phyloP scores from a whole-genome alignment of 2,329 filamentous ascomycete genomes.

The Pseudogymnoascus pannorum region DNA sequence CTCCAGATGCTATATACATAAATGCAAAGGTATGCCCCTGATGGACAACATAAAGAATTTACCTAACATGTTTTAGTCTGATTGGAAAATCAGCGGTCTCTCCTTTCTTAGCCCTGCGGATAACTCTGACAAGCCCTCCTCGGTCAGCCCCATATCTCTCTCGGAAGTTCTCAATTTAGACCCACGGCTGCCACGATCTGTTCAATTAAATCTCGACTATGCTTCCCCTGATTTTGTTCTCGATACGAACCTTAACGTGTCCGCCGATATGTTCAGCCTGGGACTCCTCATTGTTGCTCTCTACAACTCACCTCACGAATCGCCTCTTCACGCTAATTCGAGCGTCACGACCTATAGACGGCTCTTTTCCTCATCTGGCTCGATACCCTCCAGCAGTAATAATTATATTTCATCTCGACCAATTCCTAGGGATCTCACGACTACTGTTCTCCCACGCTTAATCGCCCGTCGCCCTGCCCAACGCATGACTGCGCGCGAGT shows the following conservation, averaged over 20 bases:
- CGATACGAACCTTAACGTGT: slow-evolving; percentile 76
- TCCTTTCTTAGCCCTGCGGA: slow-evolving; percentile 80
- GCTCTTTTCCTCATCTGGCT: slow-evolving; percentile 69
- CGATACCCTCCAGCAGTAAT: slow-evolving; percentile 71
- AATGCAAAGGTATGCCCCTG: slow-evolving; percentile 66
- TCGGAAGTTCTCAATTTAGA: slow-evolving; percentile 82
- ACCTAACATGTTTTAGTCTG: slow-evolving; percentile 53
- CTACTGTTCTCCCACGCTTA: slow-evolving; percentile 71
- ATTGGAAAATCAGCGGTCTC: slow-evolving; percentile 98
- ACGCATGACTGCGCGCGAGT: slow-evolving; percentile 79
- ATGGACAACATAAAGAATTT: slow-evolving; percentile 9
- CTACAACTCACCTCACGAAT: slow-evolving; percentile 89
- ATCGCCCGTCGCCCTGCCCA: slow-evolving; percentile 84
- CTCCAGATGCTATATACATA: slow-evolving; percentile 85
- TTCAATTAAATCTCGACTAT: slow-evolving; percentile 89
- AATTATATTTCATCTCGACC: slow-evolving; percentile 75
- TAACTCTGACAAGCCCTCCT: slow-evolving; percentile 64
- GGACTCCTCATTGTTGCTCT: slow-evolving; percentile 82
- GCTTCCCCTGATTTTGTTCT: slow-evolving; percentile 91
- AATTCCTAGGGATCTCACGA: slow-evolving; percentile 69
- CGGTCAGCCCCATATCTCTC: slow-evolving; percentile 71
- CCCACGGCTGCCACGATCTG: slow-evolving; percentile 68
- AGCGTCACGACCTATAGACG: slow-evolving; percentile 82
- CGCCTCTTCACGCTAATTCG: slow-evolving; percentile 74
- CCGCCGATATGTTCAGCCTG: slow-evolving; percentile 89